A percentile compares a stretch with the other conserved stretches of the same genome.
Conservation (phyloP, 352 stramenopile species). For the Pilasporangium apinafurcum region DNA sequence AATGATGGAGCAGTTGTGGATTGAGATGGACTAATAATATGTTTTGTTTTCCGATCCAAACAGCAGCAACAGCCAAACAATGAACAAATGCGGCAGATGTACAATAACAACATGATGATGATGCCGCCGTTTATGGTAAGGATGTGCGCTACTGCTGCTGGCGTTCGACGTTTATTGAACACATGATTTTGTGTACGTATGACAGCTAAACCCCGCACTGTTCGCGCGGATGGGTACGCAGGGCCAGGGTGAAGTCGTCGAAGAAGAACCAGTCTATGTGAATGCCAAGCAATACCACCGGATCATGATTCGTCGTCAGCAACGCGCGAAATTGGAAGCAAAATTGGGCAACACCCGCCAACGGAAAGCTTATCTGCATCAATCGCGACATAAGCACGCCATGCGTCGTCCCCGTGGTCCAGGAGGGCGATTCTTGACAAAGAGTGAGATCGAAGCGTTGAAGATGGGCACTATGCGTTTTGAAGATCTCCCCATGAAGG, state of each 20-base stretch:
- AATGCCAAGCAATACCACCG: conserved; percentile 90
- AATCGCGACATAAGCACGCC: conserved; percentile 83
- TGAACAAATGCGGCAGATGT: conserved; percentile 40
- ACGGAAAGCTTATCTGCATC: conserved; percentile 83
- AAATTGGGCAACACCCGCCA: conserved; percentile 75
- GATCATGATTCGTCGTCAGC: conserved; percentile 85
- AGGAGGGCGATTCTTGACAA: conserved; percentile 78
- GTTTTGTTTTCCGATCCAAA: too few relatives aligned
- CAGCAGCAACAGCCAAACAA: conserved; percentile 58
- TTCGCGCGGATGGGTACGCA: conserved; percentile 45
- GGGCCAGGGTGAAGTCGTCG: conserved; percentile 39
- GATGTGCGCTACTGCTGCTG: too few relatives aligned
- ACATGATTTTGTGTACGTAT: too few relatives aligned
- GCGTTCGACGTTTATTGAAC: too few relatives aligned
- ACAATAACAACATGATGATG: conserved; percentile 51
- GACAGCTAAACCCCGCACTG: conserved; percentile 44
- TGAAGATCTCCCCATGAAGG: conserved; percentile 49
- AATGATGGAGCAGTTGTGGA: too few relatives aligned
- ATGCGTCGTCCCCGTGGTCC: conserved; percentile 80
- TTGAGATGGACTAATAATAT: too few relatives aligned
- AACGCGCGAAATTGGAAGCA: conserved; percentile 81
- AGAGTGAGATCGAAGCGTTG: conserved; percentile 70
- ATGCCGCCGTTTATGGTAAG: conserved; percentile 53
- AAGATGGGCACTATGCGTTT: conserved; percentile 58
- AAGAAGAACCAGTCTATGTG: conserved; percentile 87